Percentiles rank a stretch among this genome's conserved stretches.
Evolutionary conservation across 2,329 filamentous ascomycete genomes (phyloP).

Genomic region (Fusarium chaquense): DNA sequence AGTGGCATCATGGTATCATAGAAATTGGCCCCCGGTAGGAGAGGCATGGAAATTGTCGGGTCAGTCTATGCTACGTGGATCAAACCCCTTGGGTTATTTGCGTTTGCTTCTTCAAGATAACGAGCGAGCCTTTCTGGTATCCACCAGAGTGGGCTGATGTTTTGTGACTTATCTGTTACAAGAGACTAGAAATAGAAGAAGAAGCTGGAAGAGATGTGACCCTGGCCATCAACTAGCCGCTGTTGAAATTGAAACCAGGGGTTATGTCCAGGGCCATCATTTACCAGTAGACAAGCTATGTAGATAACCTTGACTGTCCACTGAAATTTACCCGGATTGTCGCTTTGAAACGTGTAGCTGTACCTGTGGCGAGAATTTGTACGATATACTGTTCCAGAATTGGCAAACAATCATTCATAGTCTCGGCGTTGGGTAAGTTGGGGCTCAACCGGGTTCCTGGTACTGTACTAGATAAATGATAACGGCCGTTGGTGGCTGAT

Average conservation of each 20-base stretch:
- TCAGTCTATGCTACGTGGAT: no score
- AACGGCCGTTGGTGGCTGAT: neutral
- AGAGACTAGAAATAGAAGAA: neutral
- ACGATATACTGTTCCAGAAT: neutral
- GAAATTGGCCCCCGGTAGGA: no score
- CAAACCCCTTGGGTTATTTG: no score
- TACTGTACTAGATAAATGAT: neutral
- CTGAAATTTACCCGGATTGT: rapidly evolving
- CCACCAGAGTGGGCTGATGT: neutral
- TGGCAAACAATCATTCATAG: neutral
- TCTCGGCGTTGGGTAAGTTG: neutral
- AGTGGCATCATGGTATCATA: neutral
- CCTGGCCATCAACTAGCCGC: neutral
- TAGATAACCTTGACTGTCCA: neutral
- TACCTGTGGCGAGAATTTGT: neutral
- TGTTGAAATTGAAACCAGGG: neutral
- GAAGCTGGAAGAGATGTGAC: rapidly evolving
- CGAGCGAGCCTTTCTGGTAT: no score
- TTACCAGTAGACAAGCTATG: neutral
- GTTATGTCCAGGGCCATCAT: neutral
- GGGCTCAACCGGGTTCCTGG: neutral
- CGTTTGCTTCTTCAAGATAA: no score
- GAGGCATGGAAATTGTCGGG: no score
- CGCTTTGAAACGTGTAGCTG: neutral
- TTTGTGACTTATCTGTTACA: neutral